Evolutionary conservation across 2,329 filamentous ascomycete genomes (phyloP).

Genomic region (Fusarium paranaense): DNA sequence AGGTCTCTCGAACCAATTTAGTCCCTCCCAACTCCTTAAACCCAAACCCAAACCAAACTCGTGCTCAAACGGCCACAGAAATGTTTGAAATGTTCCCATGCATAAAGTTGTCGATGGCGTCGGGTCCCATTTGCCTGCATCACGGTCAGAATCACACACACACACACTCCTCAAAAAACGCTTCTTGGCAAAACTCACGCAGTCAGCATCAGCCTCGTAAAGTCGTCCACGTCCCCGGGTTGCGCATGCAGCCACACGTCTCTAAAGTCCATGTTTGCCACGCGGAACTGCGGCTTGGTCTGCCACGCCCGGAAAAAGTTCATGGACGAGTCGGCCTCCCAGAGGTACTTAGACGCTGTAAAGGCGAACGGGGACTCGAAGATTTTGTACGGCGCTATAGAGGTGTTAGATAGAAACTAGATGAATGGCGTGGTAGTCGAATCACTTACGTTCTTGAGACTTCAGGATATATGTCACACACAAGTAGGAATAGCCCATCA

Average conservation of each 20-base stretch:
- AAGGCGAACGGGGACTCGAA: constrained; percentile 39
- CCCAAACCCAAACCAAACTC: background rate
- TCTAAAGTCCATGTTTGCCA: constrained; percentile 50
- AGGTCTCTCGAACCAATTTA: background rate
- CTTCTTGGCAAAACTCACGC: constrained; percentile 45
- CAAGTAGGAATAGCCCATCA: constrained; percentile 49
- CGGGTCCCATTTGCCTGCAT: constrained; percentile 50
- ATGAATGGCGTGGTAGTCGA: background rate
- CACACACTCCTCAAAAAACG: background rate
- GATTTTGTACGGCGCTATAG: constrained; percentile 28
- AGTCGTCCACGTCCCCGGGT: constrained; percentile 54
- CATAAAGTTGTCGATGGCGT: constrained; percentile 53
- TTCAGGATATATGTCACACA: constrained; percentile 52
- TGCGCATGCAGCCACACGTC: constrained; percentile 52
- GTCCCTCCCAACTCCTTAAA: background rate
- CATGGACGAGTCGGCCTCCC: constrained; percentile 55
- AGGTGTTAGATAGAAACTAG: constrained; percentile 1
- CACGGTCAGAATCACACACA: background rate
- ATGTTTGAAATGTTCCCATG: constrained; percentile 42
- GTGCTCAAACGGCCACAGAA: constrained; percentile 20
- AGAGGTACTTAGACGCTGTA: constrained; percentile 57
- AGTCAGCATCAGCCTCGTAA: constrained; percentile 53
- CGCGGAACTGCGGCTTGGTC: constrained; percentile 53
- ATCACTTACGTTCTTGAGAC: constrained; percentile 45
- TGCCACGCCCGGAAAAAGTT: constrained; percentile 59